Base-by-base conservation (phyloP, 192 early-diverging fungal species). In the Mortierella antarctica region DNA sequence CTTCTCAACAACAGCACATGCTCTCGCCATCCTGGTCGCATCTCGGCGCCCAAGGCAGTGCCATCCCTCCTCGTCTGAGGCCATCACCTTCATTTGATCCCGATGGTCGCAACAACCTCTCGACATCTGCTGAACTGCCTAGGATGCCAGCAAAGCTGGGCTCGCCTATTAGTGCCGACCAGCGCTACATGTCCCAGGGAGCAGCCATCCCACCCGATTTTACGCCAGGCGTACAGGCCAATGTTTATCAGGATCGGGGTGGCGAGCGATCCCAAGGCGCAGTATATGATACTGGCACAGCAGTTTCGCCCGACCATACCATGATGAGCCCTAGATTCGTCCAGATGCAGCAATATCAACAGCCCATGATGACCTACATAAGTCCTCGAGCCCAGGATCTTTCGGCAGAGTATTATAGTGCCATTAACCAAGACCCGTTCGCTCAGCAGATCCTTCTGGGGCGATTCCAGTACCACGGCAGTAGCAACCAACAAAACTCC, bases 171-270 rank as follows among this genome's bases (percentile, higher is more conserved):
- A 47, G 46, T n/a, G 6, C 23, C 17, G 40, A 57, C 18, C 57
- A 61, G 1, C 56, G 49, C 9, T n/a, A 18, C 13, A 4, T 66
- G n/a, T 51, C 51, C 57, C 57, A 79, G 13, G 69, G 58, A 3
- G 69, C 64, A 2, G 69, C 57, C 0, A 48, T 71, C 39, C 69
- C 63, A 15, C 64, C 69, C 7, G 63, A 79, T 47, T 62, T 62
- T 48, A 71, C 59, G 6, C 76, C 76, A 2, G 76, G 76, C 6
- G 57, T 71, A 7, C 76, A 79, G 39, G 60, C 76, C 20, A 79
- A 79, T 12, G 20, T 47, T 6, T 54, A 60, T 13, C 31, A 46
- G 9, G 54, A 69, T 18, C 56, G 69, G 0, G 69, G 63, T 7
- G 68, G 67, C 11, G 62, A 71, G 59, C 63, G 76, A 3, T 7